Conservation (phyloP, 2,329 filamentous ascomycete genomes). For the Diaporthe batatas region DNA sequence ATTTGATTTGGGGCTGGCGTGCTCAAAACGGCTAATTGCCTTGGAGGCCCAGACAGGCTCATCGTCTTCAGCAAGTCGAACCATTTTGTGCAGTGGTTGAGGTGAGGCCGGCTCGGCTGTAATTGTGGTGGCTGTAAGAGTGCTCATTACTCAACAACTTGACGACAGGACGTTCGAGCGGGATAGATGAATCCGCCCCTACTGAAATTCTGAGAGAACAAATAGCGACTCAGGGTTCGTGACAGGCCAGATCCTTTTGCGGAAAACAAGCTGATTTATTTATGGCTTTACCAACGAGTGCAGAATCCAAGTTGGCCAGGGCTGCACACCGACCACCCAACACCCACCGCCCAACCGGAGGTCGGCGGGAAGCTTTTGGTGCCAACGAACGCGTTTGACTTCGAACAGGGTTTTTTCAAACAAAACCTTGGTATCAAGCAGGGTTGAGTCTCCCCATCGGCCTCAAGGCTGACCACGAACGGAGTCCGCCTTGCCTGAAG, state of each 20-base stretch:
- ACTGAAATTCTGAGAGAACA: neutral
- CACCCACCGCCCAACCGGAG: neutral
- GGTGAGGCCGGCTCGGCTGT: neutral
- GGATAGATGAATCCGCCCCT: neutral
- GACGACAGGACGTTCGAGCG: neutral
- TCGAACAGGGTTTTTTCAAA: neutral
- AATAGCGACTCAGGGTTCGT: too few species aligned
- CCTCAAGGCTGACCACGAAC: neutral
- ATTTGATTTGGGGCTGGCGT: constrained; percentile 2
- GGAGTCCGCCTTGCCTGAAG: constrained; percentile 6
- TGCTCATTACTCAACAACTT: constrained; percentile 3
- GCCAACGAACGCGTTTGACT: neutral
- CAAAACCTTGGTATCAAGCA: neutral
- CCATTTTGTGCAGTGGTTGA: constrained; percentile 6
- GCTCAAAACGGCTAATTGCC: neutral
- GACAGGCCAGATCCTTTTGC: neutral
- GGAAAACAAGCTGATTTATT: neutral
- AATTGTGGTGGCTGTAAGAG: neutral
- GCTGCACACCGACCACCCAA: neutral
- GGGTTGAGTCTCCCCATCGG: neutral
- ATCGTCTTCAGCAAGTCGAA: constrained; percentile 26
- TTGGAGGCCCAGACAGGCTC: neutral
- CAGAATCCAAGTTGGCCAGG: too few species aligned
- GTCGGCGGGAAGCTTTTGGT: neutral
- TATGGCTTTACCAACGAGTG: neutral